A percentile compares a stretch with the other conserved stretches of the same genome.
These are phyloP conservation scores for Solanum habrochaites DNA, from an alignment of 257 asterid genomes.

Conservation along the genomic window DNA sequence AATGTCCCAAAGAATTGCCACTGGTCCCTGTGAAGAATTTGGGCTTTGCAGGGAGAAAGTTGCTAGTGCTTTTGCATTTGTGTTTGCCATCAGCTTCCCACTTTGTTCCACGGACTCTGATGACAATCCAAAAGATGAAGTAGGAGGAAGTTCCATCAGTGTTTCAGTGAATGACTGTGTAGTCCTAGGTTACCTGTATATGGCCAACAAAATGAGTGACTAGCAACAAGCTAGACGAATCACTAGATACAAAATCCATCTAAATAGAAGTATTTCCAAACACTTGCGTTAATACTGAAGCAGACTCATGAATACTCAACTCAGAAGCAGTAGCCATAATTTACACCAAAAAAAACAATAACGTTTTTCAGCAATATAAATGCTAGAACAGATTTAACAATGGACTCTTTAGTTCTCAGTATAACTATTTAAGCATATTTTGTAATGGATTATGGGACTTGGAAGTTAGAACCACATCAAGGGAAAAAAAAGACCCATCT, in stretches of 20 bases:
- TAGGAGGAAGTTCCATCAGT: conserved; percentile 29
- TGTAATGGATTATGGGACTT: neutral
- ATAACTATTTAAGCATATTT: neutral
- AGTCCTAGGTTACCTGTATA: conserved; percentile 13
- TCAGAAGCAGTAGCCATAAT: neutral
- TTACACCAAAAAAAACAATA: neutral
- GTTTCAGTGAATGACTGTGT: neutral
- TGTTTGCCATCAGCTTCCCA: conserved; percentile 11
- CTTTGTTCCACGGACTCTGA: conserved; percentile 24
- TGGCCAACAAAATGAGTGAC: neutral
- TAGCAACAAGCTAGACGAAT: neutral
- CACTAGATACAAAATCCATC: neutral
- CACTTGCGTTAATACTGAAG: neutral
- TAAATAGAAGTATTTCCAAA: neutral
- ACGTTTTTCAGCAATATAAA: neutral
- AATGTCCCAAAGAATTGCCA: conserved; percentile 92
- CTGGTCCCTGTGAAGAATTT: conserved; percentile 34
- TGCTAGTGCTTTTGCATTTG: conserved; percentile 11
- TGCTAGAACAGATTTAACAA: neutral
- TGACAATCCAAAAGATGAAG: conserved; percentile 12
- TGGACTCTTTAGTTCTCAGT: neutral
- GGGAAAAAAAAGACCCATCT: neutral
- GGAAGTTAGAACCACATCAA: neutral
- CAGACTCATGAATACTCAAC: neutral
- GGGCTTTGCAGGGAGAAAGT: conserved; percentile 22